Percentiles rank a stretch among this genome's conserved stretches.
Evolutionary conservation across 139 green algal genomes (phyloP).

Genomic region (Chlorella vulgaris): DNA sequence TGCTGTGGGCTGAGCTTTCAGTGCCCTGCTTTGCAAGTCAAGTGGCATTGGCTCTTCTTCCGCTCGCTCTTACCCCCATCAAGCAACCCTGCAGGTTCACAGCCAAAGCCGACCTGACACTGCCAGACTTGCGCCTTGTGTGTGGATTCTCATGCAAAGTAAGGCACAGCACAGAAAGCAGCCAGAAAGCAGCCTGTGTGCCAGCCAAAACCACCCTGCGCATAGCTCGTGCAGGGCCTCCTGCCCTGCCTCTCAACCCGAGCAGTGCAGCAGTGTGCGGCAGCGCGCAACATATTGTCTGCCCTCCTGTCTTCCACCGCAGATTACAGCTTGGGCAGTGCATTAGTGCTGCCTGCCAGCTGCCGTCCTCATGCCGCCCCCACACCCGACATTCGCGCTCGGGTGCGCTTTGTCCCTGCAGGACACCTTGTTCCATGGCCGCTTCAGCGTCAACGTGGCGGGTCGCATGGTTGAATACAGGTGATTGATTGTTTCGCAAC

Average conservation of each 20-base stretch:
- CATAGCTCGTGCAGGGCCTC: not conserved
- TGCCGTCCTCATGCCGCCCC: not conserved
- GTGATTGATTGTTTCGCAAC: no score
- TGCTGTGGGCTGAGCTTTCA: no score
- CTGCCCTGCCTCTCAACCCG: not conserved
- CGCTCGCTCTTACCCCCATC: not conserved
- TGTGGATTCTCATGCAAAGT: constrained; percentile 20
- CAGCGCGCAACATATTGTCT: not conserved
- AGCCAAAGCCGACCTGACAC: constrained; percentile 15
- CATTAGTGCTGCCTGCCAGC: not conserved
- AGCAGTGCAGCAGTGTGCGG: not conserved
- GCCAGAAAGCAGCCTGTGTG: no score
- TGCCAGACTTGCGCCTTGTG: constrained; percentile 1
- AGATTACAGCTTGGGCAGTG: not conserved
- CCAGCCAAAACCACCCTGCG: not conserved
- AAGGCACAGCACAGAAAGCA: not conserved
- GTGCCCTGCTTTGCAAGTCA: no score
- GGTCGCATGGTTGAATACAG: constrained; percentile 20
- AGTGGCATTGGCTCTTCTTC: no score
- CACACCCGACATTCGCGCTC: not conserved
- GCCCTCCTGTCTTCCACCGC: no score
- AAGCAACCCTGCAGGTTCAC: constrained; percentile 6
- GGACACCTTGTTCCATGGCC: constrained; percentile 11
- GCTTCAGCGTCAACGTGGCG: constrained; percentile 9
- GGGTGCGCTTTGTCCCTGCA: not conserved